phyloP scores from a whole-genome alignment of 2,329 filamentous ascomycete genomes.

The Pseudogymnoascus sp. region DNA sequence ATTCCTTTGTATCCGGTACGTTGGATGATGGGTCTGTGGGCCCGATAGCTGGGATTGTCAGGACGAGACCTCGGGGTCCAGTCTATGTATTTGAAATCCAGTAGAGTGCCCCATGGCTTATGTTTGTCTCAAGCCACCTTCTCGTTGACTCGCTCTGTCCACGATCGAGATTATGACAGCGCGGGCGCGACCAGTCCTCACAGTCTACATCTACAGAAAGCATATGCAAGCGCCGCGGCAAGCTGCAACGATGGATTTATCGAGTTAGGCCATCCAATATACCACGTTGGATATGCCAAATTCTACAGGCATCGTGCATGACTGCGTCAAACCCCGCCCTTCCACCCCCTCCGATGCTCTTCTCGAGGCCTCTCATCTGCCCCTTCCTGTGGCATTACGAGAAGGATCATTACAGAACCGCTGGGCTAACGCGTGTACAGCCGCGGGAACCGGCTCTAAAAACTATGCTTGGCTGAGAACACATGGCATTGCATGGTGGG shows the following conservation, averaged over 20 bases:
- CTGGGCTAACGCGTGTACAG: slow-evolving; percentile 5
- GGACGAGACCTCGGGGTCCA: background rate
- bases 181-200: background rate
- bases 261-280: background rate
- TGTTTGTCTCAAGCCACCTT: background rate
- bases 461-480: background rate
- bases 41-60: background rate
- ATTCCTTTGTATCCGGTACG: slow-evolving; percentile 4
- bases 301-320: slow-evolving; percentile 1
- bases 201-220: background rate
- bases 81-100: background rate
- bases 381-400: background rate
- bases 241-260: background rate
- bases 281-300: slow-evolving; percentile 8
- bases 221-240: slow-evolving; percentile 6
- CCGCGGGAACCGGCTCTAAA: background rate
- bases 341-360: background rate
- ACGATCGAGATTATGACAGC: background rate
- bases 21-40: slow-evolving; percentile 5
- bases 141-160: background rate
- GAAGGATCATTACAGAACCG: slow-evolving; percentile 7
- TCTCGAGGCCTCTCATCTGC: background rate
- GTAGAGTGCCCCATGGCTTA: background rate
- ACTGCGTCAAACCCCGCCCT: background rate
- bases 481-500: slow-evolving; percentile 5